phyloP scores from a whole-genome alignment of 441 rosid genomes.

The Pelargonium australe region DNA sequence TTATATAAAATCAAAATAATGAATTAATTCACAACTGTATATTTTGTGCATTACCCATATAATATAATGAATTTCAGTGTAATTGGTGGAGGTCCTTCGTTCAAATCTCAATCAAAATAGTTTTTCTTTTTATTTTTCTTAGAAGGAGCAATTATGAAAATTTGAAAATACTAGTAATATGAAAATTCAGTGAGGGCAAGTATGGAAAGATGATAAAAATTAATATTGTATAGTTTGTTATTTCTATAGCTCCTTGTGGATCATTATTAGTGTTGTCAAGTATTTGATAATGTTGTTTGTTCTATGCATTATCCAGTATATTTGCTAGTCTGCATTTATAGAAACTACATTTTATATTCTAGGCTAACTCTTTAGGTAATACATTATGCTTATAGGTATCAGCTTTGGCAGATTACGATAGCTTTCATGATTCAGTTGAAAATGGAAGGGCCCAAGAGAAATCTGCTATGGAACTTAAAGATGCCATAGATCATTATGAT shows the following conservation, averaged over 20 bases:
- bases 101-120: too few species aligned
- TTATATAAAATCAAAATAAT: too few species aligned
- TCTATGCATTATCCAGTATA: neutral
- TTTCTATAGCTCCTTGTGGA: neutral
- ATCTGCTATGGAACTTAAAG: conserved; percentile 32
- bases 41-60: too few species aligned
- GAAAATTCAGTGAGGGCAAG: too few species aligned
- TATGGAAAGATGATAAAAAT: too few species aligned
- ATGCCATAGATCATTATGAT: conserved; percentile 37
- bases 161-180: too few species aligned
- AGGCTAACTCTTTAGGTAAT: neutral
- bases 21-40: too few species aligned
- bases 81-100: too few species aligned
- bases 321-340: neutral
- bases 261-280: neutral
- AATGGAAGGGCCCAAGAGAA: conserved; percentile 39
- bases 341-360: neutral
- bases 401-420: conserved; percentile 43
- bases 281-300: neutral
- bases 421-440: conserved; percentile 44
- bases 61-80: too few species aligned
- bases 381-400: conserved; percentile 43
- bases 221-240: too few species aligned
- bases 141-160: too few species aligned
- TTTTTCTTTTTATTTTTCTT: too few species aligned